Base-by-base conservation (phyloP, 352 stramenopile species). In the Phytophthora pisi region DNA sequence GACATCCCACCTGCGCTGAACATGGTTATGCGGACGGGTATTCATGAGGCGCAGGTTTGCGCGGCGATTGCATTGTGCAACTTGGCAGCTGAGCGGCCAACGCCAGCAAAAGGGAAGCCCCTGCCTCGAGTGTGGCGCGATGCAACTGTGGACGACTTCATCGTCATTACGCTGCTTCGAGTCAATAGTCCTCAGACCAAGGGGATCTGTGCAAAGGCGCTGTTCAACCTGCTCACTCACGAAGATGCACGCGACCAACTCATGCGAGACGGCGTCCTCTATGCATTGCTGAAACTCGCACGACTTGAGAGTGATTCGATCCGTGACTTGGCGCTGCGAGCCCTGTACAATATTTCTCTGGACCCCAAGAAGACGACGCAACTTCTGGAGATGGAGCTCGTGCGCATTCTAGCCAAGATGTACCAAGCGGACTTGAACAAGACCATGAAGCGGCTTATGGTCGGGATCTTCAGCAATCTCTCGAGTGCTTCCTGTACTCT, bases 181-280 rank as follows among this genome's bases (percentile, higher is more conserved):
- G 76, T 95, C 13, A 97, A 97, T 66, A 90, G 78, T 61, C 79
- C 83, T 49, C 60, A 86, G 60, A 96, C 88, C 20, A 96, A 97
- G 57, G 81, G 85, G 45, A 90, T 95, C 15, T 96, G 88, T 45
- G 81, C 87, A 40, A 89, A 90, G 57, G 81, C 84, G 15, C 74
- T 97, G 34, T 97, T 97, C 62, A 97, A 96, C 56, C 55, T 97
- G 23, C 69, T 97, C 15, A 82, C 83, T 1, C 88, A 96, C 56
- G 82, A 95, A 34, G 87, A 92, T 36, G 81, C 80, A 49, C 83
- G 86, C 11, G 79, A 91, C 28, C 73, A 88, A 45, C 86, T 93
- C 66, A 73, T 96, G 50, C 65, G 74, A n/a, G 84, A 89, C 49
- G 89, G 89, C 18, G 83, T 91, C 38, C 69, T 97, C 0, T 97